A percentile compares a stretch with the other conserved stretches of the same genome.
Conservation (phyloP, 2,329 filamentous ascomycete genomes). For the Paramyrothecium roridum region DNA sequence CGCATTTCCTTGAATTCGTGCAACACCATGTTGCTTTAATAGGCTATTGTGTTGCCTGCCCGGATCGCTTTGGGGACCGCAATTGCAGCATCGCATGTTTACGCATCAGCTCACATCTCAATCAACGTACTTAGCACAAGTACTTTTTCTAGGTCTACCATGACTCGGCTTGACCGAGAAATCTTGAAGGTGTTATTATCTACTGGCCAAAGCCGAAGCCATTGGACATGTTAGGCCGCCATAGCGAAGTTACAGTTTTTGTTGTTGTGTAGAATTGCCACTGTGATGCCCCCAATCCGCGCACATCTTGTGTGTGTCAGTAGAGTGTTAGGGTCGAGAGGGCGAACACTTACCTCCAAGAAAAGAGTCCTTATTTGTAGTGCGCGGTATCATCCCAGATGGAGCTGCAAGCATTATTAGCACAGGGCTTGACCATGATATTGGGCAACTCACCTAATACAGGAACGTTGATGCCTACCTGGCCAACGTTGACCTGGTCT, state of each 20-base stretch:
- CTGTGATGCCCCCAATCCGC: slow-evolving; percentile 1
- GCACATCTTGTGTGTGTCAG: background rate
- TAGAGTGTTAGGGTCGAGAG: background rate
- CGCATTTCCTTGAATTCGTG: too few species aligned
- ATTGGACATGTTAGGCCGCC: background rate
- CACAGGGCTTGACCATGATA: too few species aligned
- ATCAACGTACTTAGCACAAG: too few species aligned
- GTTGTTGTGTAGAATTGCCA: slow-evolving; percentile 19
- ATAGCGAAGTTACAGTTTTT: slow-evolving; percentile 14
- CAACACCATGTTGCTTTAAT: too few species aligned
- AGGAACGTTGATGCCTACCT: slow-evolving; percentile 20
- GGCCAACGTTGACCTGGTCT: slow-evolving; percentile 16
- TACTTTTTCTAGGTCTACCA: too few species aligned
- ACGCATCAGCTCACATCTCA: too few species aligned
- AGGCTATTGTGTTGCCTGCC: too few species aligned
- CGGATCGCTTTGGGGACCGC: too few species aligned
- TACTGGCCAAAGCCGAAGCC: background rate
- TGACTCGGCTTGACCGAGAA: too few species aligned
- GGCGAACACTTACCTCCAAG: slow-evolving; percentile 13
- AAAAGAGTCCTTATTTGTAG: slow-evolving; percentile 21
- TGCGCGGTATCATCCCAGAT: slow-evolving; percentile 12
- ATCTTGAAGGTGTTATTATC: too few species aligned
- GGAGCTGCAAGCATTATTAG: slow-evolving; percentile 3
- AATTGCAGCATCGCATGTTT: too few species aligned
- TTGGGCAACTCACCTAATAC: slow-evolving; percentile 7